Conservation (phyloP, 192 early-diverging fungal genomes). For the Rhizophagus prolifer region DNA sequence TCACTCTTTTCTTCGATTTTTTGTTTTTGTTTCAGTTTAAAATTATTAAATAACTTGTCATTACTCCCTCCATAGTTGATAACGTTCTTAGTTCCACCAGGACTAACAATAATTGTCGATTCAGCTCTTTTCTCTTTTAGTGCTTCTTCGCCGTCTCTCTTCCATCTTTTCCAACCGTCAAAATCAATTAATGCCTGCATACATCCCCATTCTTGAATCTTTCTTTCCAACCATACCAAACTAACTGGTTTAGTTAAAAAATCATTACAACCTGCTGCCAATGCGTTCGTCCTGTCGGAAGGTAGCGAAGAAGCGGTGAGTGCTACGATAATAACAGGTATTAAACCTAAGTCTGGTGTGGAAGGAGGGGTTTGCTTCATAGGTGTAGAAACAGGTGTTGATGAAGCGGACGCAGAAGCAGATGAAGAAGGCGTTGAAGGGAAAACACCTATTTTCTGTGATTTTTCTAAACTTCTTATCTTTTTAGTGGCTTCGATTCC, state of each 20-base stretch:
- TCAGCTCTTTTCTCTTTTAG: constrained; percentile 26
- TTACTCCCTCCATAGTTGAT: neutral
- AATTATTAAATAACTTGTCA: neutral
- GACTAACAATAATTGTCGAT: neutral
- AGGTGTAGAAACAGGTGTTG: constrained; percentile 1
- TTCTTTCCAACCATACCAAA: constrained; percentile 78
- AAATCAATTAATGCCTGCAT: constrained; percentile 93
- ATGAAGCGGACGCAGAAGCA: too few species aligned
- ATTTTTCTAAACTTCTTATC: constrained; percentile 59
- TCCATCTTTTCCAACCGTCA: constrained; percentile 66
- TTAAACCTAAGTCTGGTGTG: constrained; percentile 47
- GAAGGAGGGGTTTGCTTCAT: neutral
- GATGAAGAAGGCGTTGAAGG: constrained; percentile 39
- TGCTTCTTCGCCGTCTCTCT: constrained; percentile 33
- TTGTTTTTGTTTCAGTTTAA: neutral
- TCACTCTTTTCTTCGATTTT: too few species aligned
- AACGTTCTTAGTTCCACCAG: neutral
- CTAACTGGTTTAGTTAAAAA: constrained; percentile 87
- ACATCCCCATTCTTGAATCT: constrained; percentile 90
- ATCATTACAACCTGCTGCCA: constrained; percentile 87
- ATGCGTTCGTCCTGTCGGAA: constrained; percentile 68
- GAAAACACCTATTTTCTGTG: constrained; percentile 58
- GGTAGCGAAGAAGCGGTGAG: constrained; percentile 77
- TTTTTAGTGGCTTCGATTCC: constrained; percentile 65
- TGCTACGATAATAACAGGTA: constrained; percentile 84